Evolutionary conservation across 225 moss, liverwort and hornwort genomes (phyloP).

Genomic region (Neckera pumila): DNA sequence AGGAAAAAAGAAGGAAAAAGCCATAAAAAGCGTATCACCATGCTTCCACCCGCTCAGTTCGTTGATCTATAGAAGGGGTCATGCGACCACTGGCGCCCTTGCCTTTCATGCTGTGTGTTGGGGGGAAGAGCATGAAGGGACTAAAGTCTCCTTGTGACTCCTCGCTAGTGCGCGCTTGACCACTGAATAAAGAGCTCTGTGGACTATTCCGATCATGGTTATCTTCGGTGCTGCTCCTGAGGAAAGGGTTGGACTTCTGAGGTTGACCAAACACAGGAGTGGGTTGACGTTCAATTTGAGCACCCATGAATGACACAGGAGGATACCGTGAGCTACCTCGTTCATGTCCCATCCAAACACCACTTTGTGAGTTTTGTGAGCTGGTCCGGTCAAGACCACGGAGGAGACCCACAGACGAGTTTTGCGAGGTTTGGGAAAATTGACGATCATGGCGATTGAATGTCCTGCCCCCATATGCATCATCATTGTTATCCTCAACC

Average conservation of each 20-base stretch:
- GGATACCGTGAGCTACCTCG: conserved; percentile 23
- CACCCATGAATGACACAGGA: conserved; percentile 9
- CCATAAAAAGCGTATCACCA: conserved; percentile 35
- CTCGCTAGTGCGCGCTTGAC: conserved; percentile 16
- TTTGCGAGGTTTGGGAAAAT: conserved; percentile 46
- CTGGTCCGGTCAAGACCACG: conserved; percentile 43
- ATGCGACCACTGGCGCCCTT: conserved; percentile 69
- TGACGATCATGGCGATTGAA: conserved; percentile 39
- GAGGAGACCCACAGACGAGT: conserved; percentile 34
- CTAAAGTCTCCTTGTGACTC: conserved; percentile 54
- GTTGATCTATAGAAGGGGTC: conserved; percentile 80
- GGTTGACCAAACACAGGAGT: conserved; percentile 24
- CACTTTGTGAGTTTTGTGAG: conserved; percentile 46
- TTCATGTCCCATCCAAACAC: conserved; percentile 57
- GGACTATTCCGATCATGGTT: conserved; percentile 1
- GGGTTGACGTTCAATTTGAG: conserved; percentile 19
- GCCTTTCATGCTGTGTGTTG: conserved; percentile 64
- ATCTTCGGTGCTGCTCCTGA: conserved; percentile 6
- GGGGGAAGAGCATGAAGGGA: conserved; percentile 75
- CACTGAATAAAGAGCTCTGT: conserved; percentile 45
- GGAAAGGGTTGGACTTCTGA: conserved; percentile 30
- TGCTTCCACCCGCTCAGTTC: conserved; percentile 86
- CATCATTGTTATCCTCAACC: conserved; percentile 10
- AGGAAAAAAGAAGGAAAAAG: neutral
- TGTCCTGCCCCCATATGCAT: neutral